A percentile compares a stretch with the other conserved stretches of the same genome.
Conservation (phyloP, 306 rosid genomes). For the Fagus sylvatica region DNA sequence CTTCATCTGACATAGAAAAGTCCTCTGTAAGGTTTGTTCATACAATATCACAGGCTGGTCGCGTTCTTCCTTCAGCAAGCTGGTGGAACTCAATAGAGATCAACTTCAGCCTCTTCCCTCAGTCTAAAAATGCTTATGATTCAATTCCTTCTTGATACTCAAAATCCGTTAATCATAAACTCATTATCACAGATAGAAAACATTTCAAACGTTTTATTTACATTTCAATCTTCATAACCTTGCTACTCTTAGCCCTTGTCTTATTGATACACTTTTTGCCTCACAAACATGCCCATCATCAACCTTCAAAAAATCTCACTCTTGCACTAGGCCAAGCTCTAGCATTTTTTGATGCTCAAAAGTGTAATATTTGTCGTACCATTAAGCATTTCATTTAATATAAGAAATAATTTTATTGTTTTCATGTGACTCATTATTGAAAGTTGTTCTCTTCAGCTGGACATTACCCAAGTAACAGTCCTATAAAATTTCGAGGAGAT, state of each 20-base stretch:
- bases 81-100: constrained; percentile 51
- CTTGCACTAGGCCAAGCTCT: constrained; percentile 71
- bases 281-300: constrained; percentile 39
- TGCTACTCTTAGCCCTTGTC: constrained; percentile 39
- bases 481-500: constrained; percentile 67
- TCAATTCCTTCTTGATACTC: constrained; percentile 51
- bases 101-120: constrained; percentile 38
- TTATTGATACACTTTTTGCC: constrained; percentile 48
- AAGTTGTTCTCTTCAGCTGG: constrained; percentile 52
- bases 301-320: constrained; percentile 47
- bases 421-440: constrained; percentile 12
- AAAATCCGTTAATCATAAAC: constrained; percentile 53
- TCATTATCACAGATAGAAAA: constrained; percentile 50
- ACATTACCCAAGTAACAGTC: constrained; percentile 51
- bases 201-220: constrained; percentile 44
- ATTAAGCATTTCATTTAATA: background rate
- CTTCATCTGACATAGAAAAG: constrained; percentile 32
- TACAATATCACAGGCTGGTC: constrained; percentile 50
- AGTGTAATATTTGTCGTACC: constrained; percentile 43
- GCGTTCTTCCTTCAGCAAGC: constrained; percentile 60
- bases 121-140: constrained; percentile 44
- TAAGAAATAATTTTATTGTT: background rate
- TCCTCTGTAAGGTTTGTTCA: constrained; percentile 39
- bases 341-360: constrained; percentile 75
- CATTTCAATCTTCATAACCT: constrained; percentile 25